Conservation (phyloP, 768 basidiomycete genomes). For the Russula dissimulans region DNA sequence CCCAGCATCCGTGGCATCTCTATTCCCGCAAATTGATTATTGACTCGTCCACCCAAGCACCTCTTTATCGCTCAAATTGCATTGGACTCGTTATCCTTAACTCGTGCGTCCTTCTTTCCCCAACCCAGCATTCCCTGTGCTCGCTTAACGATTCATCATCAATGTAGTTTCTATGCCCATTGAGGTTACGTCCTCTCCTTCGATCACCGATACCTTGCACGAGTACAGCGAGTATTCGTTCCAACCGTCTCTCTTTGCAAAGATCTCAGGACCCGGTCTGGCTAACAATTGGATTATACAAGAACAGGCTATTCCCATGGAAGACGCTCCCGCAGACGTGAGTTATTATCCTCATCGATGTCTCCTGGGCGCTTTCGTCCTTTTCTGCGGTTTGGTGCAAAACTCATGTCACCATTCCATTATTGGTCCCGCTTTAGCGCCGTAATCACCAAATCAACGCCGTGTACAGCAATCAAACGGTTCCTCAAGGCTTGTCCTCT, state of each 20-base stretch:
- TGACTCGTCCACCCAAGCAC: conserved; percentile 34
- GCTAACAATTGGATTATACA: conserved; percentile 42
- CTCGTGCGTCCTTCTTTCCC: conserved; percentile 29
- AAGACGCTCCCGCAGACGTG: conserved; percentile 16
- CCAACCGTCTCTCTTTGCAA: conserved; percentile 28
- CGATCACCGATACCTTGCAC: conserved; percentile 34
- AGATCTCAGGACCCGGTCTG: conserved; percentile 22
- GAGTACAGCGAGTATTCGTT: conserved; percentile 27
- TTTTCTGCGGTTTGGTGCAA: neutral
- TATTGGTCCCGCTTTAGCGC: conserved; percentile 18
- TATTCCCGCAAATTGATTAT: conserved; percentile 41
- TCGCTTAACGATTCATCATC: conserved; percentile 19
- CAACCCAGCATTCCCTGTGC: conserved; percentile 19
- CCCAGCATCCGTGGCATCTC: conserved; percentile 30
- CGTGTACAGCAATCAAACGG: conserved; percentile 19
- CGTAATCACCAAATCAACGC: conserved; percentile 20
- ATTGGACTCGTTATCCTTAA: conserved; percentile 44
- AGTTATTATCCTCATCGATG: conserved; percentile 8
- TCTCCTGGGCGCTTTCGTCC: neutral
- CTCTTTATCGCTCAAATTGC: conserved; percentile 42
- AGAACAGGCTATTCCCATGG: conserved; percentile 29
- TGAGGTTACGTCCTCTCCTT: conserved; percentile 48
- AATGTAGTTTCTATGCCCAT: conserved; percentile 53
- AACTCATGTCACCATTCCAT: conserved; percentile 7
- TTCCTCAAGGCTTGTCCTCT: conserved; percentile 17